Conservation (phyloP, 257 asterid genomes). For the Solanum sparsipilum region DNA sequence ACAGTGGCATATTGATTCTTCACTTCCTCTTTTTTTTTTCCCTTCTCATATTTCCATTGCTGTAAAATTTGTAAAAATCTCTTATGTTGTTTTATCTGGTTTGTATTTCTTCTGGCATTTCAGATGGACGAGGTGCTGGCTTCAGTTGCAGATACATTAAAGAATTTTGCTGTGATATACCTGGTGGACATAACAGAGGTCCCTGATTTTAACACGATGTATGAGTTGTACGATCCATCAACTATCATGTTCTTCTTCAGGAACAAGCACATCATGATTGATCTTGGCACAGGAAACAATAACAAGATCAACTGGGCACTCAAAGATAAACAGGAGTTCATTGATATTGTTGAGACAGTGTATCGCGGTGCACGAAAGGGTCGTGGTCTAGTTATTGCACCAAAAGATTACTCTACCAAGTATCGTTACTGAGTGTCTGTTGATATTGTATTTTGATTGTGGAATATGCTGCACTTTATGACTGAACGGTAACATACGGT, state of each 20-base stretch:
- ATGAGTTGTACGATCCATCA: slow-evolving; percentile 89
- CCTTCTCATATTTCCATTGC: not conserved
- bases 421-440: slow-evolving; percentile 46
- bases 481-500: not conserved
- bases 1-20: not conserved
- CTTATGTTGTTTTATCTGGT: not conserved
- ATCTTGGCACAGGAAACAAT: slow-evolving; percentile 95
- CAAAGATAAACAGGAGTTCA: slow-evolving; percentile 95
- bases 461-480: not conserved
- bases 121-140: slow-evolving; percentile 93
- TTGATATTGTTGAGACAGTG: slow-evolving; percentile 90
- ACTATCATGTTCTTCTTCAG: slow-evolving; percentile 92
- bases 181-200: slow-evolving; percentile 87
- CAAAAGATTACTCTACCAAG: slow-evolving; percentile 96
- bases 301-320: slow-evolving; percentile 97
- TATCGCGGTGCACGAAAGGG: slow-evolving; percentile 97
- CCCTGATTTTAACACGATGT: slow-evolving; percentile 95
- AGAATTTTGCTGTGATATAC: slow-evolving; percentile 84
- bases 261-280: slow-evolving; percentile 98
- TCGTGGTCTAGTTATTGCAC: slow-evolving; percentile 95
- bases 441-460: not conserved
- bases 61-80: not conserved
- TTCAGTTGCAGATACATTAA: slow-evolving; percentile 79
- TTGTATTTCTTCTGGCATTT: not conserved
- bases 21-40: not conserved